Percentiles rank a stretch among this genome's conserved stretches.
Evolutionary conservation across 1,139 yeast genomes (phyloP).

Genomic region (Magnusiomyces sp.): DNA sequence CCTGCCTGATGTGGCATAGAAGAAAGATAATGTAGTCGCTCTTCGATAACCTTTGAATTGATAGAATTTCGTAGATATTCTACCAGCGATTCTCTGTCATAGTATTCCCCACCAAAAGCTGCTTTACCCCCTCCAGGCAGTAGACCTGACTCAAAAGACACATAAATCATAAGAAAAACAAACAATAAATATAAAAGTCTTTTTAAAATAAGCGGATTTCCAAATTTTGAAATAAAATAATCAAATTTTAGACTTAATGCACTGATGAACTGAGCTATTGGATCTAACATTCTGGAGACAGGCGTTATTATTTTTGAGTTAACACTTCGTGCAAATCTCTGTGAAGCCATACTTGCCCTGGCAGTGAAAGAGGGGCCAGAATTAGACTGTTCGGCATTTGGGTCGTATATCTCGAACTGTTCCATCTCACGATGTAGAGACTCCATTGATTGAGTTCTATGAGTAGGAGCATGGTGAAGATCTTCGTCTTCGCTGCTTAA

Average conservation of each 20-base stretch:
- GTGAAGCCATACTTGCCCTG: conserved; percentile 23
- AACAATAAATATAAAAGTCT: conserved; percentile 62
- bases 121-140: conserved; percentile 30
- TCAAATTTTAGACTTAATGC: conserved; percentile 45
- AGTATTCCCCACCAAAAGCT: conserved; percentile 45
- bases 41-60: conserved; percentile 52
- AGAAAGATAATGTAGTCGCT: conserved; percentile 65
- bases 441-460: not conserved
- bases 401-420: conserved; percentile 39
- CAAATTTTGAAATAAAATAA: conserved; percentile 49
- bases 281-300: conserved; percentile 49
- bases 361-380: conserved; percentile 16
- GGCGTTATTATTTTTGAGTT: conserved; percentile 44
- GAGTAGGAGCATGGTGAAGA: conserved; percentile 5
- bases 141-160: conserved; percentile 49
- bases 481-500: conserved; percentile 12
- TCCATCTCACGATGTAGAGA: conserved; percentile 28
- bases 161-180: conserved; percentile 49
- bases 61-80: conserved; percentile 44
- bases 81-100: conserved; percentile 46
- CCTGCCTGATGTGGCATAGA: conserved; percentile 86
- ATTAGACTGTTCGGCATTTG: conserved; percentile 13
- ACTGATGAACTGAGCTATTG: conserved; percentile 53
- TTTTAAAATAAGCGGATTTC: conserved; percentile 80
- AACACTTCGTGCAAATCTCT: conserved; percentile 32